These are phyloP conservation scores for Pisolithus orientalis DNA, from an alignment of 768 basidiomycete species.

Conservation along the genomic window DNA sequence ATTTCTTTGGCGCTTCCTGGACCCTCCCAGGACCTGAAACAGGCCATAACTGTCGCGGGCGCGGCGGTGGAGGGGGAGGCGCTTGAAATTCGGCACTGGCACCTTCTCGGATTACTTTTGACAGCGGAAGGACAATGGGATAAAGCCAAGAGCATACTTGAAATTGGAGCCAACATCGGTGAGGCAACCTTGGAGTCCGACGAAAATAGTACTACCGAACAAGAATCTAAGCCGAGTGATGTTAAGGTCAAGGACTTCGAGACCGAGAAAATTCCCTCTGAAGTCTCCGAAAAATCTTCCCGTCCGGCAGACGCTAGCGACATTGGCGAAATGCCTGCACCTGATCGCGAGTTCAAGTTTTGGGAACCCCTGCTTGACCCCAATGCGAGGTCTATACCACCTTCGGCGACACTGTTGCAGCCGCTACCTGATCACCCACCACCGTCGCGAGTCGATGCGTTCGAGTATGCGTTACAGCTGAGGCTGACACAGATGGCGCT, in stretches of 20 bases:
- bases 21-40: constrained; percentile 55
- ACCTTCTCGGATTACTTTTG: constrained; percentile 80
- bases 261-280: constrained; percentile 2
- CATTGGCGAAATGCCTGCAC: background rate
- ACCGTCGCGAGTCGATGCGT: constrained; percentile 50
- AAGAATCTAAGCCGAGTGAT: constrained; percentile 1
- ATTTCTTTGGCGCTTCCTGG: constrained; percentile 63
- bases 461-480: constrained; percentile 78
- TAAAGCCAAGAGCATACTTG: constrained; percentile 69
- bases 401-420: constrained; percentile 36
- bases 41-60: constrained; percentile 62
- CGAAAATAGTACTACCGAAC: constrained; percentile 15
- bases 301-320: background rate
- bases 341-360: background rate
- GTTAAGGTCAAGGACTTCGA: constrained; percentile 8
- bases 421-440: constrained; percentile 42
- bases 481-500: constrained; percentile 82
- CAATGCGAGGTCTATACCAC: constrained; percentile 30
- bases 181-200: constrained; percentile 36
- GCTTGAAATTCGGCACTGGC: constrained; percentile 73
- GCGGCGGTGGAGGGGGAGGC: constrained; percentile 68
- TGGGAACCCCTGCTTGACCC: constrained; percentile 20
- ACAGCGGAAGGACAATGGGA: constrained; percentile 73
- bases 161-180: constrained; percentile 62
- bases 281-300: background rate